These are phyloP conservation scores for Hyaloscypha finlandica DNA, from an alignment of 495 filamentous ascomycete genomes.

Conservation along the genomic window DNA sequence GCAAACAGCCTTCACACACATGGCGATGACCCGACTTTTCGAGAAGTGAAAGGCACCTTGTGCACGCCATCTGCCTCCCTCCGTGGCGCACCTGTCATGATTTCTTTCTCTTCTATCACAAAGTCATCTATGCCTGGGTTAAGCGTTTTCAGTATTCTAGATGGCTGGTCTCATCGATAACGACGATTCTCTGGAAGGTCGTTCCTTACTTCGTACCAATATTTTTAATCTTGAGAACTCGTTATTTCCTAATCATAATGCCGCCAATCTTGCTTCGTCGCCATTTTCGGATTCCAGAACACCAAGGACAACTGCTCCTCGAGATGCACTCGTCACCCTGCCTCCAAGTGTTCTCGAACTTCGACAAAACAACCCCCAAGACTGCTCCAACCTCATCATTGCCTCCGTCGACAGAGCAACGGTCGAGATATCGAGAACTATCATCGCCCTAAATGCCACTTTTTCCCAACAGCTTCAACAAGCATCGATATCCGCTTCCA, in stretches of 20 bases:
- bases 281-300: no score
- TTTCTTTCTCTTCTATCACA: background rate
- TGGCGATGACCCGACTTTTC: background rate
- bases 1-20: no score
- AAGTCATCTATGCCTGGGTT: constrained; percentile 4
- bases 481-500: constrained; percentile 20
- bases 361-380: constrained; percentile 21
- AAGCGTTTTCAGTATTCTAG: constrained; percentile 4
- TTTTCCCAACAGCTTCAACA: constrained; percentile 21
- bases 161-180: constrained; percentile 18
- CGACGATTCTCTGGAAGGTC: constrained; percentile 12
- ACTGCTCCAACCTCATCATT: constrained; percentile 11
- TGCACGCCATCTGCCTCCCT: background rate
- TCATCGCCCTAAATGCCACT: constrained; percentile 19
- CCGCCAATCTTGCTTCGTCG: background rate
- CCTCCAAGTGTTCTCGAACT: constrained; percentile 3
- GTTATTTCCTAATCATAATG: constrained; percentile 11
- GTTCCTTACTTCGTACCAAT: background rate
- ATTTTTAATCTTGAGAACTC: constrained; percentile 1
- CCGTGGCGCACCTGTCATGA: background rate
- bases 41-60: background rate
- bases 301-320: background rate
- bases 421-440: constrained; percentile 17
- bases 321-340: constrained; percentile 15
- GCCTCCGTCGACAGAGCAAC: constrained; percentile 18